Evolutionary conservation across 805 yeast genomes (phyloP).

Genomic region (Candida silvicultrix): DNA sequence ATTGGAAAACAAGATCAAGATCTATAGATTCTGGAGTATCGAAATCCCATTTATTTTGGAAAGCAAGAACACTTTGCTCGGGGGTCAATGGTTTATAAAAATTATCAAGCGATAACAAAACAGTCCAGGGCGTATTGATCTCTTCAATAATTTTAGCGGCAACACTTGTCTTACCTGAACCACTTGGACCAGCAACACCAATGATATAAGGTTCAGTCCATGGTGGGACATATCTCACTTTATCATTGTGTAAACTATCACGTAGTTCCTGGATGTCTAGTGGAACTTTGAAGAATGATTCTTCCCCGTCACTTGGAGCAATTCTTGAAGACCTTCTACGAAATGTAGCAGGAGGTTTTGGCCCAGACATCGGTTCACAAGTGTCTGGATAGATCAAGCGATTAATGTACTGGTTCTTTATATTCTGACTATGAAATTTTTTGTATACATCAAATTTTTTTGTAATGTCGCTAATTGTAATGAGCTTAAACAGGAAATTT

Average conservation of each 20-base stretch:
- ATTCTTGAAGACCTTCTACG: neutral
- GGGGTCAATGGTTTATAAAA: slow-evolving; percentile 71
- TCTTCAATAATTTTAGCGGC: slow-evolving; percentile 76
- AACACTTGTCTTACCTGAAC: slow-evolving; percentile 92
- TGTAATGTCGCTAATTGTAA: neutral
- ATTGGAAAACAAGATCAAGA: slow-evolving; percentile 59
- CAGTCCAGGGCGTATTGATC: slow-evolving; percentile 90
- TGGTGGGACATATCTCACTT: slow-evolving; percentile 57
- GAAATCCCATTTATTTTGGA: slow-evolving; percentile 69
- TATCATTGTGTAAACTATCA: neutral
- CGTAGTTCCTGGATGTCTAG: neutral
- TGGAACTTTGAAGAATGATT: neutral
- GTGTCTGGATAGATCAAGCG: too few relatives aligned
- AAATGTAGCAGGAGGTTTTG: neutral
- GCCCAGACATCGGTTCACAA: neutral
- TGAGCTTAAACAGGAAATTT: too few relatives aligned
- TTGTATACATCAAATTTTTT: too few relatives aligned
- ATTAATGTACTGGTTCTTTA: too few relatives aligned
- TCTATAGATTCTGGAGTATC: slow-evolving; percentile 86
- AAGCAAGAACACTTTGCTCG: slow-evolving; percentile 61
- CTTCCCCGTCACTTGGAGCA: neutral
- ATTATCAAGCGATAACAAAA: slow-evolving; percentile 82
- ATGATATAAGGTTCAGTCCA: slow-evolving; percentile 84
- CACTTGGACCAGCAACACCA: slow-evolving; percentile 82
- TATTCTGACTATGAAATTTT: neutral